Evolutionary conservation across 179 eudicot genomes (phyloP).

Genomic region (Beta macrorhiza): DNA sequence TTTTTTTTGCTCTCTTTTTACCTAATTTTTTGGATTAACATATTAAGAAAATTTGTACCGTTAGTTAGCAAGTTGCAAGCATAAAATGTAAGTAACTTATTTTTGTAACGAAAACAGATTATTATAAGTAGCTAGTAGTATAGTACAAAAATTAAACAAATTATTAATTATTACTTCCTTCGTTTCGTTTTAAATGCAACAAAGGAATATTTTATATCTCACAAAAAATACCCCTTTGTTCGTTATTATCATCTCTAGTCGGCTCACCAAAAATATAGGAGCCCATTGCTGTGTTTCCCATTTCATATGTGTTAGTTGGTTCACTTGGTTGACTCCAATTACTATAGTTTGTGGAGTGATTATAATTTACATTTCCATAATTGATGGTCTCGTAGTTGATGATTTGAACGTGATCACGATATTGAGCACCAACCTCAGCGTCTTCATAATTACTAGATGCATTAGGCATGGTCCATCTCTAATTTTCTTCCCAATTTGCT

Average conservation of each 20-base stretch:
- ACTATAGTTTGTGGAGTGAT: not conserved
- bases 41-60: no score
- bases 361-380: not conserved
- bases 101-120: no score
- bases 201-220: no score
- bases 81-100: no score
- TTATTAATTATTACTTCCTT: no score
- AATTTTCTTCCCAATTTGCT: not conserved
- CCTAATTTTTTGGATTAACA: no score
- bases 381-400: conserved; percentile 9
- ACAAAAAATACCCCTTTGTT: not conserved
- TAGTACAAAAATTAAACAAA: no score
- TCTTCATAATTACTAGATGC: not conserved
- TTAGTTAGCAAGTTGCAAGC: no score
- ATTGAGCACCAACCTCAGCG: not conserved
- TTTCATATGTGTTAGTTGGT: not conserved
- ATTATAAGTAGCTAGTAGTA: no score
- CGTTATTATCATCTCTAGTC: not conserved
- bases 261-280: not conserved
- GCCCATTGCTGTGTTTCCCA: not conserved
- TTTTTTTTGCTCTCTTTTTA: no score
- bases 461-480: not conserved
- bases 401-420: not conserved
- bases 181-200: no score
- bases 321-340: not conserved